These are phyloP conservation scores for Calonectria pseudoreteaudii DNA, from an alignment of 2,329 filamentous ascomycete genomes.

Conservation along the genomic window DNA sequence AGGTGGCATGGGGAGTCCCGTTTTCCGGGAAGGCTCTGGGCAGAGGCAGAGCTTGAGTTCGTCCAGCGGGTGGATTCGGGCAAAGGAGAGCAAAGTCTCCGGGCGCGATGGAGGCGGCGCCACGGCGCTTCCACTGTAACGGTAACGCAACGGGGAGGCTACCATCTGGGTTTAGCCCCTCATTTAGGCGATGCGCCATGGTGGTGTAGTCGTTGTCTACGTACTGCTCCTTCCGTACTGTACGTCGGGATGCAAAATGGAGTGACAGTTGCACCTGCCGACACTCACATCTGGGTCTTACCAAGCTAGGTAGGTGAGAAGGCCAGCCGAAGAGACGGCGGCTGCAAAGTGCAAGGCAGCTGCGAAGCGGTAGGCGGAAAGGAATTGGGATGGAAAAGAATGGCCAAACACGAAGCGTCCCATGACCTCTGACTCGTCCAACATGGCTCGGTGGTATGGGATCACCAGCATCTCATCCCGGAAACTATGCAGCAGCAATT, in stretches of 20 bases:
- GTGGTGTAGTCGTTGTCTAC: not conserved
- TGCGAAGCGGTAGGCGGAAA: not conserved
- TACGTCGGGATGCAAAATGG: not conserved
- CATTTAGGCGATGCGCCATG: constrained; percentile 3
- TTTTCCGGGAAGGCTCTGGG: constrained; percentile 1
- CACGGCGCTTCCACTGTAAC: constrained; percentile 13
- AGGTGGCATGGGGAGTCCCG: not conserved
- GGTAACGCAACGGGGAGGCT: constrained; percentile 11
- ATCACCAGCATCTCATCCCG: constrained; percentile 18
- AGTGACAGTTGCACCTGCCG: constrained; percentile 18
- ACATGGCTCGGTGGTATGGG: constrained; percentile 7
- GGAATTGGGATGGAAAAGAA: not conserved
- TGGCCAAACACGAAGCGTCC: not conserved
- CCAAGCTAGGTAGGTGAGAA: constrained; percentile 4
- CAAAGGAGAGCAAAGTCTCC: not conserved
- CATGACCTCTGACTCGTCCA: constrained; percentile 10
- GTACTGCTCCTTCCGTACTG: not conserved
- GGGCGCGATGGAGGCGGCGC: constrained; percentile 4
- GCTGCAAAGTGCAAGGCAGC: not conserved
- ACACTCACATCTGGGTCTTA: constrained; percentile 2
- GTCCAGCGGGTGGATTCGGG: constrained; percentile 20
- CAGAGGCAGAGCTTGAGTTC: not conserved
- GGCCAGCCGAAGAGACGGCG: not conserved
- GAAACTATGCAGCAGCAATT: not conserved
- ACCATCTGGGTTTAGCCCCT: not conserved